A percentile compares a stretch with the other conserved stretches of the same genome.
phyloP scores from a whole-genome alignment of 2,329 filamentous ascomycete genomes.

The Beauveria asiatica region DNA sequence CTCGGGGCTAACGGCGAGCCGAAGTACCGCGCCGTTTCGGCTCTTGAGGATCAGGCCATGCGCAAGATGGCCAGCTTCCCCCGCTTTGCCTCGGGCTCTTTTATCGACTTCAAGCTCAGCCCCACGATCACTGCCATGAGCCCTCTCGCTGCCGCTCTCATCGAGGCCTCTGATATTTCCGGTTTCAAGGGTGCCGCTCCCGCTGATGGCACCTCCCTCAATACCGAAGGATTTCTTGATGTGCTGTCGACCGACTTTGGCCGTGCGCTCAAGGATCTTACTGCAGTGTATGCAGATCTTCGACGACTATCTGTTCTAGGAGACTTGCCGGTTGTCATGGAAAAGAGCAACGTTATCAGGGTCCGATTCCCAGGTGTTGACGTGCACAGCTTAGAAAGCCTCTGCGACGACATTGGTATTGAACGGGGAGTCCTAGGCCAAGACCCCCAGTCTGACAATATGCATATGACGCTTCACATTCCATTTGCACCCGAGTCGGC shows the following conservation, averaged over 20 bases:
- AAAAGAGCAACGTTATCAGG: constrained; percentile 58
- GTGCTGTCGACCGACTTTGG: constrained; percentile 82
- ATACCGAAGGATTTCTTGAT: constrained; percentile 77
- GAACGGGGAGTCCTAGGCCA: constrained; percentile 70
- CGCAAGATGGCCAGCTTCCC: constrained; percentile 55
- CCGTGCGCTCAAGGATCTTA: constrained; percentile 74
- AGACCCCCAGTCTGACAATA: constrained; percentile 60
- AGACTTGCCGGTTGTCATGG: constrained; percentile 72
- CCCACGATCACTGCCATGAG: constrained; percentile 86
- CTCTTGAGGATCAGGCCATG: constrained; percentile 63
- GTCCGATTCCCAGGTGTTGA: constrained; percentile 91
- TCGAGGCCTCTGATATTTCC: constrained; percentile 35
- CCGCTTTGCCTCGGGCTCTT: constrained; percentile 60
- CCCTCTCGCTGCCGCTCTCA: constrained; percentile 52
- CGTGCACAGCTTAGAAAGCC: constrained; percentile 65
- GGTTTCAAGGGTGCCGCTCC: constrained; percentile 31
- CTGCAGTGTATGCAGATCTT: constrained; percentile 71
- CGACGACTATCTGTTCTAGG: constrained; percentile 68
- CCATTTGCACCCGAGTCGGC: constrained; percentile 64
- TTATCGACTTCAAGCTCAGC: constrained; percentile 78
- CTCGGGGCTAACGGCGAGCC: constrained; percentile 64
- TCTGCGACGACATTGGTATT: constrained; percentile 84
- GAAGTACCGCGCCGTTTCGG: constrained; percentile 69
- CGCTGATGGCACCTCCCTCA: constrained; percentile 52
- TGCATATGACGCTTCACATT: constrained; percentile 69